Conservation (phyloP, 495 filamentous ascomycete species). For the Penicillium dipodomyicola region DNA sequence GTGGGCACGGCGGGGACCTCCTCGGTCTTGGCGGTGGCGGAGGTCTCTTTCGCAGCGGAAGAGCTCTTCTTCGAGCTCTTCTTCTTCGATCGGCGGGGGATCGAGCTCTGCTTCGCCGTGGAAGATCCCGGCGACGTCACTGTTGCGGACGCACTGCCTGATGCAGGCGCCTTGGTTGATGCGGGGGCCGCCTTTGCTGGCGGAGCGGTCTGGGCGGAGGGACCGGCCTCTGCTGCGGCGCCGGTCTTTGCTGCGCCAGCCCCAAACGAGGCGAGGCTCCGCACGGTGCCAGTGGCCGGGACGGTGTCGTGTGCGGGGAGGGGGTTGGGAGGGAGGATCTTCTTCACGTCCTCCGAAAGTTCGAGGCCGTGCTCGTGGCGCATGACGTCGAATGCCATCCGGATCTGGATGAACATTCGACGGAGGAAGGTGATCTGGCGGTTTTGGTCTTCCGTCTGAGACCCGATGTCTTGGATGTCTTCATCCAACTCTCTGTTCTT, state of each 20-base stretch:
- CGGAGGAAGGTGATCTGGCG: not conserved
- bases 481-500: constrained; percentile 7
- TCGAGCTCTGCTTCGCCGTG: not conserved
- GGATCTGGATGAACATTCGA: not conserved
- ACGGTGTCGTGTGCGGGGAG: not conserved
- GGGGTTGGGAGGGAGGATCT: not conserved
- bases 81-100: not conserved
- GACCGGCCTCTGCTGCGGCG: not conserved
- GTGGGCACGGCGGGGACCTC: constrained; percentile 22
- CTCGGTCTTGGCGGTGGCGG: constrained; percentile 12
- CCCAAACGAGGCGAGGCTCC: not conserved
- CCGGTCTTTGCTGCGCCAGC: not conserved
- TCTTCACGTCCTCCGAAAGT: not conserved
- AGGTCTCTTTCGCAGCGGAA: not conserved
- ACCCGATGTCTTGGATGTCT: not conserved
- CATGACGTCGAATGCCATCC: not conserved
- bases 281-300: not conserved
- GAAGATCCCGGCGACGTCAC: not conserved
- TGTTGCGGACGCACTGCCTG: not conserved
- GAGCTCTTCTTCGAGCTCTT: not conserved
- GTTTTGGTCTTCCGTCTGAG: too few relatives aligned
- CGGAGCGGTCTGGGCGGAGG: too few relatives aligned
- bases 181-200: not conserved
- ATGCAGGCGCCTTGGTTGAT: not conserved
- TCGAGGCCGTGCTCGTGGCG: not conserved